Evolutionary conservation across 768 basidiomycete species (phyloP).

Genomic region (Calvatia gigantea): DNA sequence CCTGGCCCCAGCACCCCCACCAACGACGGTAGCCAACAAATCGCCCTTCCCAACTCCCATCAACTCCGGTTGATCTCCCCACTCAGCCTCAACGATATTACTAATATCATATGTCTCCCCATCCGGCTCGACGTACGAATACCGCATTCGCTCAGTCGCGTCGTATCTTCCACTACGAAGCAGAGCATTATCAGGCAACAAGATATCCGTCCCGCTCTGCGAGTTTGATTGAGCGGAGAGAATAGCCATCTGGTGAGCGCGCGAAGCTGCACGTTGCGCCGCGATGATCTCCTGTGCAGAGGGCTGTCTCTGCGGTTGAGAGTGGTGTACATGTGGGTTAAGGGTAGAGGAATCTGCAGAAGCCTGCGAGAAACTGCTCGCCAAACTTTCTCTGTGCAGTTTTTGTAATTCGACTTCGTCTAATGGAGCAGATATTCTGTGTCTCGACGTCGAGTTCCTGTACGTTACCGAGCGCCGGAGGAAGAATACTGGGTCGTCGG

Average conservation of each 20-base stretch:
- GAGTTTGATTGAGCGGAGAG: conserved; percentile 79
- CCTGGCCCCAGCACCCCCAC: conserved; percentile 21
- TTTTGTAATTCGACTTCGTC: conserved; percentile 82
- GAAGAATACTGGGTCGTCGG: conserved; percentile 87
- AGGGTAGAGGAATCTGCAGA: neutral
- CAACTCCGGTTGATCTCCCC: conserved; percentile 43
- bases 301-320: conserved; percentile 30
- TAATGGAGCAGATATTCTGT: conserved; percentile 70
- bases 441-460: conserved; percentile 64
- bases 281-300: conserved; percentile 91
- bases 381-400: conserved; percentile 64
- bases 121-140: conserved; percentile 89
- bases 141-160: conserved; percentile 71
- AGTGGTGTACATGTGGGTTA: conserved; percentile 24
- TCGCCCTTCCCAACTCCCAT: conserved; percentile 42
- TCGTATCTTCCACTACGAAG: conserved; percentile 82
- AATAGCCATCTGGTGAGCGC: conserved; percentile 85
- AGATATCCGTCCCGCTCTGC: conserved; percentile 83
- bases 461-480: conserved; percentile 81
- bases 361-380: conserved; percentile 49
- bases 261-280: conserved; percentile 81
- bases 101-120: conserved; percentile 93
- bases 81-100: conserved; percentile 88
- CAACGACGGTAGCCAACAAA: conserved; percentile 63
- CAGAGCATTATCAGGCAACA: conserved; percentile 80